Evolutionary conservation across 169 alveolate genomes (phyloP).

Genomic region (Plasmodium gallinaceum): DNA sequence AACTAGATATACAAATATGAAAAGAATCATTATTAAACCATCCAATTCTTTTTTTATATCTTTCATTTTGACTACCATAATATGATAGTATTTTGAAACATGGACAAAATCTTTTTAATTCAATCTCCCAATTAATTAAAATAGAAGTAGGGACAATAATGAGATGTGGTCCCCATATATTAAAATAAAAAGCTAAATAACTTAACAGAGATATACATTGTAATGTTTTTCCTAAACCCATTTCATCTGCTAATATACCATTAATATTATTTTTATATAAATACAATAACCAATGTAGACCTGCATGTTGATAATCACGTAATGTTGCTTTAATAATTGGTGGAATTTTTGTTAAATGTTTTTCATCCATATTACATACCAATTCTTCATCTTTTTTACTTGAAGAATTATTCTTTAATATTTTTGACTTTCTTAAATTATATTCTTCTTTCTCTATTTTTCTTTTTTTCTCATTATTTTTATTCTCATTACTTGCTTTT

Average conservation of each 20-base stretch:
- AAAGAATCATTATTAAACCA: constrained; percentile 96
- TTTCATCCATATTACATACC: constrained; percentile 82
- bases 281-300: constrained; percentile 97
- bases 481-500: too few species aligned
- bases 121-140: constrained; percentile 98
- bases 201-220: constrained; percentile 98
- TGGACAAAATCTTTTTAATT: constrained; percentile 98
- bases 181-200: constrained; percentile 96
- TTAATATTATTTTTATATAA: constrained; percentile 95
- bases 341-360: constrained; percentile 87
- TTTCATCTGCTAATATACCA: constrained; percentile 99
- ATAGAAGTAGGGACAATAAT: constrained; percentile 99
- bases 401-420: constrained; percentile 11
- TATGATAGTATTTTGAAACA: constrained; percentile 96
- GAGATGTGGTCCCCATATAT: constrained; percentile 99
- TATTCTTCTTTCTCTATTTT: neutral
- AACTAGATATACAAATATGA: constrained; percentile 97
- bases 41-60: constrained; percentile 91
- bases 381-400: constrained; percentile 45
- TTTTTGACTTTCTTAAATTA: constrained; percentile 1
- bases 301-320: constrained; percentile 96
- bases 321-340: constrained; percentile 92
- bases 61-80: constrained; percentile 93
- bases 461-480: neutral
- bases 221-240: constrained; percentile 99